A percentile compares a stretch with the other conserved stretches of the same genome.
phyloP scores from a whole-genome alignment of 139 green algal species.

The Chlamydomonas schloesseri region DNA sequence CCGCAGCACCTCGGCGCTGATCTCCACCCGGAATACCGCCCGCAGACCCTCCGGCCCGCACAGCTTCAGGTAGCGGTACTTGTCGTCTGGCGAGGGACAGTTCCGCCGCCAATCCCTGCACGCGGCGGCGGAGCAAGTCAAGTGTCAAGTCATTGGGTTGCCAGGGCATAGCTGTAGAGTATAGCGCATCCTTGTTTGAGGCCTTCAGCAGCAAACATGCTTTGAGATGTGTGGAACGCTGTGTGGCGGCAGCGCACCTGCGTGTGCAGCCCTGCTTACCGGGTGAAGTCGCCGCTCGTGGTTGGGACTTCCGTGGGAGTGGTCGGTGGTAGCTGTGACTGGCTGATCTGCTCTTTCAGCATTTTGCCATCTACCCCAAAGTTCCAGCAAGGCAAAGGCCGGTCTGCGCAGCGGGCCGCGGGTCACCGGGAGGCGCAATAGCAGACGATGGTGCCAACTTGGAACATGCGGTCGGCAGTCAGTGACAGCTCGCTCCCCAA shows the following conservation, averaged over 20 bases:
- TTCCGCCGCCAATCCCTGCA: slow-evolving; percentile 57
- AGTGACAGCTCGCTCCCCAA: too few species aligned
- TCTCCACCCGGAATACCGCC: slow-evolving; percentile 58
- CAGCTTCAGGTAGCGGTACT: slow-evolving; percentile 54
- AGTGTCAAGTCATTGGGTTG: too few species aligned
- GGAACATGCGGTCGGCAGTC: too few species aligned
- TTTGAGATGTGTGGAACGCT: too few species aligned
- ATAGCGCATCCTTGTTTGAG: too few species aligned
- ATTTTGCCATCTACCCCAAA: slow-evolving; percentile 43
- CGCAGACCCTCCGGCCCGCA: slow-evolving; percentile 39
- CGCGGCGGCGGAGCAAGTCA: not conserved
- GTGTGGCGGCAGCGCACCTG: too few species aligned
- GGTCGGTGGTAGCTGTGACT: not conserved
- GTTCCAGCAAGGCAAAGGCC: slow-evolving; percentile 31
- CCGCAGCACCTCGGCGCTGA: slow-evolving; percentile 50
- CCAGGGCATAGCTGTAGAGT: too few species aligned
- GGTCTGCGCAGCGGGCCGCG: too few species aligned
- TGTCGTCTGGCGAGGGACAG: slow-evolving; percentile 43
- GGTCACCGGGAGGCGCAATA: too few species aligned
- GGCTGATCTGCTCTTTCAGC: not conserved
- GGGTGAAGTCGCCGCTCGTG: slow-evolving; percentile 48
- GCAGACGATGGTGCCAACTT: not conserved
- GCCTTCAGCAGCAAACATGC: too few species aligned
- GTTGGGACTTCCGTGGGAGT: not conserved
- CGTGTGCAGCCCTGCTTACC: slow-evolving; percentile 12